phyloP scores from a whole-genome alignment of 1,284 basidiomycete species.

The Earliella scabrosa region DNA sequence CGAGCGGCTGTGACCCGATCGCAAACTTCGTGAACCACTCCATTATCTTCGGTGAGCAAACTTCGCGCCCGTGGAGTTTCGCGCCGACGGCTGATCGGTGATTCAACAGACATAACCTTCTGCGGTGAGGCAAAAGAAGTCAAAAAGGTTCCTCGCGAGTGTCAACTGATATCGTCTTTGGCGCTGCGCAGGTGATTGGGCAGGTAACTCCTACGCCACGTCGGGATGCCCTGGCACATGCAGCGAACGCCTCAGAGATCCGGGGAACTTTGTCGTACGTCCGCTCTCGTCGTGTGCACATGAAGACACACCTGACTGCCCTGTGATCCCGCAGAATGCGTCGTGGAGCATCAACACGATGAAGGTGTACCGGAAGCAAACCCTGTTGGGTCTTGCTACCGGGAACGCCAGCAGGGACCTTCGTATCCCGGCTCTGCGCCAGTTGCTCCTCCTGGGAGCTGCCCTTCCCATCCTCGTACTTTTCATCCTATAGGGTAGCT shows the following conservation, averaged over 20 bases:
- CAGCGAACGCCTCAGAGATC: constrained; percentile 62
- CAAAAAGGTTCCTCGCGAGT: not conserved
- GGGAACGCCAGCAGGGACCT: constrained; percentile 16
- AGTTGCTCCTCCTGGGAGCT: constrained; percentile 11
- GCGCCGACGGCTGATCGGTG: constrained; percentile 11
- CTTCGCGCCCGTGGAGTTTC: constrained; percentile 16
- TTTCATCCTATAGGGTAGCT: constrained; percentile 7
- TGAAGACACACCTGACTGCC: constrained; percentile 7
- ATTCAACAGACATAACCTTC: constrained; percentile 74
- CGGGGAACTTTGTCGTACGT: constrained; percentile 68
- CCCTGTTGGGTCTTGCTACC: constrained; percentile 37
- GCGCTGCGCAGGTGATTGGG: constrained; percentile 69
- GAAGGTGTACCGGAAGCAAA: constrained; percentile 54
- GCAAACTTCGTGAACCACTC: constrained; percentile 65
- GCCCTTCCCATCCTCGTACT: constrained; percentile 12
- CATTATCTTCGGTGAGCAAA: constrained; percentile 58
- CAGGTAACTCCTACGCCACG: constrained; percentile 74
- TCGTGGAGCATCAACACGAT: constrained; percentile 62
- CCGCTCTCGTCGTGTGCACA: not conserved
- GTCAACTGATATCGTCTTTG: constrained; percentile 4
- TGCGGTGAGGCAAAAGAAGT: constrained; percentile 59
- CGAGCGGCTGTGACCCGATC: constrained; percentile 60
- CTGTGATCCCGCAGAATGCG: constrained; percentile 48
- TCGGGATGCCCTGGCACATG: constrained; percentile 80
- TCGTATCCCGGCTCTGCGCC: not conserved